Evolutionary conservation across 2,329 filamentous ascomycete species (phyloP), one percentile per base, ranked within the genome.

Genomic region (Colletotrichum orbiculare): DNA sequence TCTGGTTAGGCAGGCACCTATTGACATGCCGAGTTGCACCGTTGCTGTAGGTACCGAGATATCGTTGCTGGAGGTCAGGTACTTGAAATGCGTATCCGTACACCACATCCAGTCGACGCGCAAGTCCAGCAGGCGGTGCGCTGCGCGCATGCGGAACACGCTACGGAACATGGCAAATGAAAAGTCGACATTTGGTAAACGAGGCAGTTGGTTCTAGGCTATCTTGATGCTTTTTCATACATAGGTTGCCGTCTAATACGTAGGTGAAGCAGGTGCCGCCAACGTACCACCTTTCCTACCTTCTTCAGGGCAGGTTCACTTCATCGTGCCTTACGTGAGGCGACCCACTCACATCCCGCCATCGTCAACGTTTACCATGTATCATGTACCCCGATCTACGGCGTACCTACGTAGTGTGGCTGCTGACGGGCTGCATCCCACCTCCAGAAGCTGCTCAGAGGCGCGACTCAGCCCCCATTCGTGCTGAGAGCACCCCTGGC

Each of bases 401-500:
- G 25, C 45, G 39, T 57, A 37, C 17, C 43, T 47, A 15, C 42
- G 25, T 45, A 47, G 54, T 42, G 45, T 38, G 39, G 57, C 39
- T 65, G 62, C 62, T 65, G 62, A 62, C 58, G 45, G 57, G 62
- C 58, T 62, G 58, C 46, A 39, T 45, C 15, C 48, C 54, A 48
- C 60, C 60, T 59, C 49, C 56, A 64, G 39, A 25, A 25, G 54
- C 52, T 48, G 42, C 35, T 55, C 61, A 61, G 56, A 56, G 61
- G 61, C 50, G 34, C 63, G 58, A 66, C 63, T 66, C 63, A 66
- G 63, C 63, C 63, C 61, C 58, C 58, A 53, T 41, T 49, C 15
- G 25, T 53, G 25, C 63, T 63, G 41, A 59, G 63, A 39, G 53
- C 46, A 66, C 47, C 63, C 63, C 62, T 66, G 63, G 53, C 53